Evolutionary conservation across 192 early-diverging fungal genomes (phyloP), one percentile per base, ranked within the genome.

Genomic region (Podila clonocystis): DNA sequence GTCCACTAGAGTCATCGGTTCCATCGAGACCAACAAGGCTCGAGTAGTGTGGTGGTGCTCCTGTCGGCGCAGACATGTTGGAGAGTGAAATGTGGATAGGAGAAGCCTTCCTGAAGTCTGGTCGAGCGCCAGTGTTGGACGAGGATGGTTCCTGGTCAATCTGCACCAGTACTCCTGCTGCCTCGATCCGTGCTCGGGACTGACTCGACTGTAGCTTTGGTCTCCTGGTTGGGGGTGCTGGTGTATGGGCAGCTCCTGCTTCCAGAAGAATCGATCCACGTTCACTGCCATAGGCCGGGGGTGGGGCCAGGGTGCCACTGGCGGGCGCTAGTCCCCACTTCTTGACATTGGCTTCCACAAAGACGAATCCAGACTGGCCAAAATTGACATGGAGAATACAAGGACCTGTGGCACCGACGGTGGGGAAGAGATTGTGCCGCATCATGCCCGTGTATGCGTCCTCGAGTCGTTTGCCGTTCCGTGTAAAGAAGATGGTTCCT

Each of bases 281-380:
- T 76, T 94, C 89, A n/a, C 85, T 87, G 7, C 94, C 94, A 74
- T 95, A 95, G 0, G 92, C 87, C 9, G 94, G 94, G 33, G 94
- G 94, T n/a, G 94, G 94, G n/a, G 83, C 80, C 9, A 91, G 72
- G 9, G 91, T 87, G 22, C 93, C 93, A 73, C 89, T 85, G 6
- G 90, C 77, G 17, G 93, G 92, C 3, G 91, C 93, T 15, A 94
- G 82, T 0, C 93, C 93, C 92, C 93, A 94, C 62, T 92, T 91
- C 86, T 93, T 94, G 28, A 94, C 92, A 65, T 94, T 94, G 59
- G 93, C 94, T 69, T 95, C 94, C 13, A 95, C 88, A 87, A 95
- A 95, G 13, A 95, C 94, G 80, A 94, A 95, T 1, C 93, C 93
- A 52, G 88, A 86, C 72, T 94, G 93, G 5, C 93, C 93, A 83